These are phyloP conservation scores for Lactarius quietus DNA, from an alignment of 768 basidiomycete genomes.

Conservation along the genomic window DNA sequence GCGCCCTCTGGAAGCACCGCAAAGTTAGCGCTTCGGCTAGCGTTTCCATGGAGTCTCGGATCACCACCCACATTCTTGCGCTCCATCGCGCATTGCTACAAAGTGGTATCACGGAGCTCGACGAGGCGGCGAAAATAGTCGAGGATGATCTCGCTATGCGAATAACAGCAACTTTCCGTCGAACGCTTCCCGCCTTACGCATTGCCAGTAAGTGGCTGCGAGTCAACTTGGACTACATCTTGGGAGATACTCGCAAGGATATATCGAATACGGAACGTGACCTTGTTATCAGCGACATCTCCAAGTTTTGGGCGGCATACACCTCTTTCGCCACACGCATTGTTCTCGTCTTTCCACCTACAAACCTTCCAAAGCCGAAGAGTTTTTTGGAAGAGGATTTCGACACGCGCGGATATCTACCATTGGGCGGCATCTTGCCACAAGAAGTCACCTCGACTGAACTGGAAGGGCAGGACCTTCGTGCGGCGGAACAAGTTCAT, in stretches of 20 bases:
- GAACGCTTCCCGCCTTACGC: constrained; percentile 82
- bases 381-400: constrained; percentile 84
- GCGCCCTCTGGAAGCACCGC: constrained; percentile 81
- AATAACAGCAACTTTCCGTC: constrained; percentile 82
- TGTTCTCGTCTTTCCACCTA: constrained; percentile 61
- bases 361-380: constrained; percentile 52
- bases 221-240: constrained; percentile 47
- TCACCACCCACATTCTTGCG: constrained; percentile 64
- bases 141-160: constrained; percentile 67
- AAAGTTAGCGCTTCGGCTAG: constrained; percentile 56
- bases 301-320: constrained; percentile 72
- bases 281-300: constrained; percentile 36
- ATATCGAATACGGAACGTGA: constrained; percentile 24
- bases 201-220: constrained; percentile 88
- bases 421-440: constrained; percentile 61
- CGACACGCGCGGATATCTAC: constrained; percentile 84
- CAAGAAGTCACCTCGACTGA: constrained; percentile 25
- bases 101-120: constrained; percentile 60
- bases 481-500: constrained; percentile 47
- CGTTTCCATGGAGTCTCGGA: constrained; percentile 52
- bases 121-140: constrained; percentile 50
- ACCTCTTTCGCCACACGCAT: constrained; percentile 62
- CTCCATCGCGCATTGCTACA: constrained; percentile 61
- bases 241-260: constrained; percentile 21
- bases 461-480: constrained; percentile 6